Conservation (phyloP, 2,329 filamentous ascomycete species). For the Sarocladium kiliense region DNA sequence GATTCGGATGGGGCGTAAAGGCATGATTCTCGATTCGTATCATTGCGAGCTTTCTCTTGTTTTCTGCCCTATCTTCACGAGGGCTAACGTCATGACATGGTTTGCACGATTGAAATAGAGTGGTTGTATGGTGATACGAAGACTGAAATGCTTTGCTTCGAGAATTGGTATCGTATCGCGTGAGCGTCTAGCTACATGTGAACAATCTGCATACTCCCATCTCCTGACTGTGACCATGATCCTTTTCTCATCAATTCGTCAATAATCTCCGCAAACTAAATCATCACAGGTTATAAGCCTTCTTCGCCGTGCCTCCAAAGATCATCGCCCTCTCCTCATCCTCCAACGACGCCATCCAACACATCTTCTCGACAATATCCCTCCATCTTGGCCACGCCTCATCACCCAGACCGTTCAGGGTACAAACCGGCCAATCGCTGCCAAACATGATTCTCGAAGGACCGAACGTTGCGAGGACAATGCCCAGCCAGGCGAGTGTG, state of each 20-base stretch:
- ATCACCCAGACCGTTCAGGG: conserved; percentile 43
- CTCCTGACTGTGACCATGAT: no score
- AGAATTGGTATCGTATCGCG: not conserved
- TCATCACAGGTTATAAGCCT: conserved; percentile 57
- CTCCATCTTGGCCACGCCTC: conserved; percentile 73
- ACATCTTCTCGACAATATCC: conserved; percentile 61
- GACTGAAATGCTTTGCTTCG: no score
- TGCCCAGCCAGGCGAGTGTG: conserved; percentile 65
- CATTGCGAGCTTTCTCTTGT: not conserved
- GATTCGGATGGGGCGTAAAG: not conserved
- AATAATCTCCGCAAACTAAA: not conserved
- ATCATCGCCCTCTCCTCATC: conserved; percentile 60
- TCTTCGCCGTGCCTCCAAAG: conserved; percentile 67
- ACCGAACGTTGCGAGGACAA: conserved; percentile 68
- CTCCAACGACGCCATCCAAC: conserved; percentile 56
- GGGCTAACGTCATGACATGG: not conserved
- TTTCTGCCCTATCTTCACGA: not conserved
- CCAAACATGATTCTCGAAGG: conserved; percentile 77
- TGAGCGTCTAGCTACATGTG: not conserved
- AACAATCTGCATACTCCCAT: not conserved
- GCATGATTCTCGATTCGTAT: not conserved
- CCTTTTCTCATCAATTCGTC: no score
- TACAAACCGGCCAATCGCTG: conserved; percentile 92
- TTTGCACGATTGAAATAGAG: no score
- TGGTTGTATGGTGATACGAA: no score